Percentiles rank a stretch among this genome's conserved stretches.
These are phyloP conservation scores for Tilletia horrida DNA, from an alignment of 1,284 basidiomycete species.

Conservation along the genomic window DNA sequence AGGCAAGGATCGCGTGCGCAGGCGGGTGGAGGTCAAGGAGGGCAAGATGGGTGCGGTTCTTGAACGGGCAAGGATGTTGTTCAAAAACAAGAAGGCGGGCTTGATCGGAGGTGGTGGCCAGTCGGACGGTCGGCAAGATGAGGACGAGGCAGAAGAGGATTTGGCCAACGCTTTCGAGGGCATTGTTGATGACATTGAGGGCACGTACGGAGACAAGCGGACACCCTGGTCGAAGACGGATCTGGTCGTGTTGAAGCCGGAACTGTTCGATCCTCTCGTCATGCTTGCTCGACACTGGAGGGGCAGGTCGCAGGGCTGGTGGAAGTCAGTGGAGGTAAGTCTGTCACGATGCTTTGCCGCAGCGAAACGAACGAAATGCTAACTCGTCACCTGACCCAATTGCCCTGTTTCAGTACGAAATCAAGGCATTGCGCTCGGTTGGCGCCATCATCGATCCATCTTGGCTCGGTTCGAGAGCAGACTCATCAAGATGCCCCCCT, in stretches of 20 bases:
- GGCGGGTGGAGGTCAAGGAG: conserved; percentile 34
- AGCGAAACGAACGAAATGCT: no score
- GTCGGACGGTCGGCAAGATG: no score
- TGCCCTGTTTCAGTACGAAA: conserved; percentile 9
- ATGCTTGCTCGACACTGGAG: neutral
- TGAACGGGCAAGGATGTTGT: conserved; percentile 42
- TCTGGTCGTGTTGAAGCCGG: conserved; percentile 6
- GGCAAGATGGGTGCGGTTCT: conserved; percentile 40
- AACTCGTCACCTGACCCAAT: no score
- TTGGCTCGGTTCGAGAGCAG: neutral
- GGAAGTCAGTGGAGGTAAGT: conserved; percentile 5
- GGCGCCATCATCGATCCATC: conserved; percentile 3
- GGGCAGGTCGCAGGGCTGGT: neutral
- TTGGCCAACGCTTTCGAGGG: conserved; percentile 33
- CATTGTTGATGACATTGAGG: conserved; percentile 32
- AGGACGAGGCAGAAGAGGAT: conserved; percentile 38
- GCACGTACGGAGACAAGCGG: conserved; percentile 22
- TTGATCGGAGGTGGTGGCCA: neutral
- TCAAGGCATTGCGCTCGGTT: conserved; percentile 9
- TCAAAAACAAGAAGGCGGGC: conserved; percentile 30
- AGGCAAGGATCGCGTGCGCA: conserved; percentile 28
- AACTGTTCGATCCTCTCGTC: conserved; percentile 8
- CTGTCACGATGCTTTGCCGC: no score
- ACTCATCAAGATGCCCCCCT: neutral
- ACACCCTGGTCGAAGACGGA: neutral